Percentiles rank a stretch among this genome's conserved stretches.
Evolutionary conservation across 2,329 filamentous ascomycete genomes (phyloP).

Genomic region (Penicillium sp.): DNA sequence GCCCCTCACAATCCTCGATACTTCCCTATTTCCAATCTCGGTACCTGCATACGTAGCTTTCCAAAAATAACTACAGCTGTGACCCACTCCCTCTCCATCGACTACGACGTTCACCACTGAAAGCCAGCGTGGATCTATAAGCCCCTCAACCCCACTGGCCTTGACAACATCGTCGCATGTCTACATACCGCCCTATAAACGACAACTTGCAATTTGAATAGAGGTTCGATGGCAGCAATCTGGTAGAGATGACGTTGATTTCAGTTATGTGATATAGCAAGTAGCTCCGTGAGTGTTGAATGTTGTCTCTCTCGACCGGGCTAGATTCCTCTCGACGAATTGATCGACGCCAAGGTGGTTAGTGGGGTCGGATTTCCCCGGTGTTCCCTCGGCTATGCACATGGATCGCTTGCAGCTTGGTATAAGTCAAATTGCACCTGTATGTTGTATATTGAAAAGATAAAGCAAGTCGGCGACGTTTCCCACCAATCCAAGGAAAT

Average conservation of each 20-base stretch:
- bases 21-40: no score
- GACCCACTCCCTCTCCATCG: constrained; percentile 26
- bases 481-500: neutral
- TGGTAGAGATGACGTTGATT: constrained; percentile 46
- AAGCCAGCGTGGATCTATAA: neutral
- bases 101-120: constrained; percentile 33
- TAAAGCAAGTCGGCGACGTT: neutral
- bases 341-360: constrained; percentile 57
- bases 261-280: constrained; percentile 53
- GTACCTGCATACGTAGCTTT: constrained; percentile 1
- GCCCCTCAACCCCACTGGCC: constrained; percentile 45
- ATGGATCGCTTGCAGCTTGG: constrained; percentile 13
- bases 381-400: constrained; percentile 32
- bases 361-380: constrained; percentile 54
- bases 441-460: neutral
- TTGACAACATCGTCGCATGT: constrained; percentile 49
- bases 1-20: neutral
- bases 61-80: constrained; percentile 12
- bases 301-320: constrained; percentile 52
- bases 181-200: constrained; percentile 50
- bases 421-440: neutral
- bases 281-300: constrained; percentile 44
- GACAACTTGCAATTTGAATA: constrained; percentile 43
- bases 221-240: constrained; percentile 48
- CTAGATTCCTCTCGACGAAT: constrained; percentile 58